Base-by-base conservation (phyloP, 495 filamentous ascomycete species). In the Trichoderma virens region DNA sequence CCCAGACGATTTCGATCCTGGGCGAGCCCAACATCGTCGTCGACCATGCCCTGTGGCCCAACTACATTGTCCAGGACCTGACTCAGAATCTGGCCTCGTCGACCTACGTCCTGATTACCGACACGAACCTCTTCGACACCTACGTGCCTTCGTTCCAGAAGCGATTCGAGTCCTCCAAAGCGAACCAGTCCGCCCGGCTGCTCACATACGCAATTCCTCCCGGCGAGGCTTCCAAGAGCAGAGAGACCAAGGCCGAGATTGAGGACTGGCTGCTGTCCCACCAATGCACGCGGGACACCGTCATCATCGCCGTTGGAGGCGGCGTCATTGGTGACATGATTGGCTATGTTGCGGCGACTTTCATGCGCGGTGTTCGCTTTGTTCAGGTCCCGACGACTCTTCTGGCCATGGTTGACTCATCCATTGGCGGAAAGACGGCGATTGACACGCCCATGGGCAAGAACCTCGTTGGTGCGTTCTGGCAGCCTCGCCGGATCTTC, bases 271-370 rank as follows among this genome's bases (percentile, higher is more conserved):
- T 98, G 89, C 81, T 97, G 60, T 84, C 87, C 65, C 84, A 97
- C 65, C 78, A 87, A 85, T 98, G 92, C 81, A 96, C 93, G 23
- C 84, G 94, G 60, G 94, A 98, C 74, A 96, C 92, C 1, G 89
- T 98, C 54, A 85, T 98, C 62, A 90, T 98, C 74, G 94, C 94
- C 20, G 81, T 98, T 16, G 94, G 94, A n/a, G 94, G 94, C 65
- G 94, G 94, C 61, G 95, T 98, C 28, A 96, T 98, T 78, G 94
- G 94, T 25, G 94, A 98, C 73, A 88, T 98, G 86, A 92, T 96
- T 65, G 94, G 94, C 61, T 98, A 96, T 75, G 90, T 97, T 27
- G 94, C 94, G 27, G 89, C 94, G 45, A 98, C 94, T 61, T 98
- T 97, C 79, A 98, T 98, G 93, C 86, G 94, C 65, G 95, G 95